A percentile compares a stretch with the other conserved stretches of the same genome.
These are phyloP conservation scores for Trametes cingulata DNA, from an alignment of 768 basidiomycete genomes.

Conservation along the genomic window DNA sequence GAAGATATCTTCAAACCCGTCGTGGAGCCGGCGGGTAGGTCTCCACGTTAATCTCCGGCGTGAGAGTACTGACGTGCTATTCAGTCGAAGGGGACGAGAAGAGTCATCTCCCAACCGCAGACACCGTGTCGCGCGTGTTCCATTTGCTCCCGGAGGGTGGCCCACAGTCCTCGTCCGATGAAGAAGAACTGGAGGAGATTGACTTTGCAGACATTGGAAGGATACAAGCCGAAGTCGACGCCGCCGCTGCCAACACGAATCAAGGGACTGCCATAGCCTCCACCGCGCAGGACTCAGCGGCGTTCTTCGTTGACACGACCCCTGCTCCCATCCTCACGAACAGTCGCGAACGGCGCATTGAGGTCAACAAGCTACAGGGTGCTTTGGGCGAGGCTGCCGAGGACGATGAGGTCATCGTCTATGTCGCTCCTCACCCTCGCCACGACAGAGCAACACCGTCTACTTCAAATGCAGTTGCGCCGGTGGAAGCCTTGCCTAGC, in stretches of 20 bases:
- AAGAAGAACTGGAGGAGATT: constrained; percentile 38
- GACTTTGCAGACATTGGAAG: constrained; percentile 65
- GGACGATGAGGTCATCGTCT: constrained; percentile 77
- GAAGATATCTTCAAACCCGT: constrained; percentile 63
- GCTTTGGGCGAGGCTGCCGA: constrained; percentile 18
- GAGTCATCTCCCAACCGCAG: constrained; percentile 68
- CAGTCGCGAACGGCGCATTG: background rate
- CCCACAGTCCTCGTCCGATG: constrained; percentile 1
- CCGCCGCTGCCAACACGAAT: constrained; percentile 5
- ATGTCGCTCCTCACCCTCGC: constrained; percentile 74
- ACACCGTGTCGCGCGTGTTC: constrained; percentile 66
- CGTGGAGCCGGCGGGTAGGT: constrained; percentile 52
- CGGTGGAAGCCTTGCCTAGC: constrained; percentile 15
- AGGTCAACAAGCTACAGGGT: constrained; percentile 13
- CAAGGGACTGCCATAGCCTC: constrained; percentile 1
- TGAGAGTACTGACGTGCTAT: constrained; percentile 1
- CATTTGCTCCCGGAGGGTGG: constrained; percentile 29
- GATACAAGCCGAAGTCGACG: constrained; percentile 45
- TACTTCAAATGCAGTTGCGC: constrained; percentile 8
- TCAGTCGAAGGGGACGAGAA: constrained; percentile 47
- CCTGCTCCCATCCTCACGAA: constrained; percentile 4
- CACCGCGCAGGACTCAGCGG: constrained; percentile 36
- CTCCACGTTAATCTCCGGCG: background rate
- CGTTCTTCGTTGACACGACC: constrained; percentile 39
- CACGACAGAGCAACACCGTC: constrained; percentile 14